phyloP scores from a whole-genome alignment of 148 eudicot species.

The Camellia sinensis region DNA sequence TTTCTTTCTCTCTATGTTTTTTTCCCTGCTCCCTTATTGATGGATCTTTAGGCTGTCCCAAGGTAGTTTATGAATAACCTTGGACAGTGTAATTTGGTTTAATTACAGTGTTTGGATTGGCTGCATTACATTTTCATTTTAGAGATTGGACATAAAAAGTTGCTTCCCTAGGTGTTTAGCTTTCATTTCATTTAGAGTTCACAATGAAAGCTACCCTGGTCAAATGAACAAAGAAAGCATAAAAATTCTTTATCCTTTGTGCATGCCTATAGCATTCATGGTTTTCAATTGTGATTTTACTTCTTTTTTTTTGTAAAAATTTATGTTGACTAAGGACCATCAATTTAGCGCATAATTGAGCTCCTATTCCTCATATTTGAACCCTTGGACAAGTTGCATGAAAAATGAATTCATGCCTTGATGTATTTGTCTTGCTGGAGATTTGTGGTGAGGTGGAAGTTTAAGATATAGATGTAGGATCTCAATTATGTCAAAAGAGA shows the following conservation, averaged over 20 bases:
- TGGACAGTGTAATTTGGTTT: slow-evolving; percentile 8
- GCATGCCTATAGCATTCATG: background rate
- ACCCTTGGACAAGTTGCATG: too few species aligned
- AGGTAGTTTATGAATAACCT: background rate
- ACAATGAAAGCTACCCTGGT: background rate
- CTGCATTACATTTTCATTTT: background rate
- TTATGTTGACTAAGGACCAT: too few species aligned
- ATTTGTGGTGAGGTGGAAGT: too few species aligned
- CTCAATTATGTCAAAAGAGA: too few species aligned
- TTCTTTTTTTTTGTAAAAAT: too few species aligned
- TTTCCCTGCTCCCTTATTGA: background rate
- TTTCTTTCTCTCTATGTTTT: background rate
- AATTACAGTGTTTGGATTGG: background rate
- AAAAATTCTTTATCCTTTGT: background rate
- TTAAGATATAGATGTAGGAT: too few species aligned
- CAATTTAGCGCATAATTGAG: too few species aligned
- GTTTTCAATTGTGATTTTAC: too few species aligned
- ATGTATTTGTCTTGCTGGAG: too few species aligned
- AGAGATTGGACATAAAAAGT: background rate
- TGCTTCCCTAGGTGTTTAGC: background rate
- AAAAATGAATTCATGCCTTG: too few species aligned
- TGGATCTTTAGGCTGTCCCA: slow-evolving; percentile 3
- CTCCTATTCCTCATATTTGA: too few species aligned
- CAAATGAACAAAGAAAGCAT: background rate
- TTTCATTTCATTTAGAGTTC: background rate